Evolutionary conservation across 108 stramenopile species (phyloP).

Genomic region (Nitzschia sp.): DNA sequence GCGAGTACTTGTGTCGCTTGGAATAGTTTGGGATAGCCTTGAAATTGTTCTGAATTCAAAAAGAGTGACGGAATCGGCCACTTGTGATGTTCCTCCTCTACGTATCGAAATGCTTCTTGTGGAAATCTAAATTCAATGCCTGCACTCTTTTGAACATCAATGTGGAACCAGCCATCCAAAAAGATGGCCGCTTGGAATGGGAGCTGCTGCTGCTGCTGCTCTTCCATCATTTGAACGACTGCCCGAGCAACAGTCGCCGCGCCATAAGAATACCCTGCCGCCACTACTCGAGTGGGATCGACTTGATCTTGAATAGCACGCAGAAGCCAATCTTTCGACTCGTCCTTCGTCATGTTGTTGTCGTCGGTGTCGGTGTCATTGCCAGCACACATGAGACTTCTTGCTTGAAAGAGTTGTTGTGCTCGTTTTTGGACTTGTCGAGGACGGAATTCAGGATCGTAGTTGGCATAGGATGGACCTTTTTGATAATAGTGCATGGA

Average conservation of each 20-base stretch:
- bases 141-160: slow-evolving; percentile 33
- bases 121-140: slow-evolving; percentile 52
- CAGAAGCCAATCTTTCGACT: background rate
- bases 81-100: background rate
- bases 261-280: slow-evolving; percentile 61
- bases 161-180: slow-evolving; percentile 61
- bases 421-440: slow-evolving; percentile 44
- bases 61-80: slow-evolving; percentile 48
- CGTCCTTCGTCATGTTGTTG: background rate
- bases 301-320: slow-evolving; percentile 29
- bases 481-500: slow-evolving; percentile 44
- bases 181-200: slow-evolving; percentile 44
- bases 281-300: slow-evolving; percentile 30
- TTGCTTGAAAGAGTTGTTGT: slow-evolving; percentile 34
- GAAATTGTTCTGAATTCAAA: slow-evolving; percentile 48
- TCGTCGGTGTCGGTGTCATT: background rate
- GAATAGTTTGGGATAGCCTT: slow-evolving; percentile 37
- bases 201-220: background rate
- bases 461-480: slow-evolving; percentile 34
- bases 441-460: slow-evolving; percentile 43
- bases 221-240: slow-evolving; percentile 15
- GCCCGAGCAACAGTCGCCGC: slow-evolving; percentile 44
- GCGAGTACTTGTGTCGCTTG: slow-evolving; percentile 36
- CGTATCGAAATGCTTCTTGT: slow-evolving; percentile 40
- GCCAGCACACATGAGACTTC: slow-evolving; percentile 24